A percentile compares a stretch with the other conserved stretches of the same genome.
These are phyloP conservation scores for Lecanosticta acicola DNA, from an alignment of 2,329 filamentous ascomycete genomes.

Conservation along the genomic window DNA sequence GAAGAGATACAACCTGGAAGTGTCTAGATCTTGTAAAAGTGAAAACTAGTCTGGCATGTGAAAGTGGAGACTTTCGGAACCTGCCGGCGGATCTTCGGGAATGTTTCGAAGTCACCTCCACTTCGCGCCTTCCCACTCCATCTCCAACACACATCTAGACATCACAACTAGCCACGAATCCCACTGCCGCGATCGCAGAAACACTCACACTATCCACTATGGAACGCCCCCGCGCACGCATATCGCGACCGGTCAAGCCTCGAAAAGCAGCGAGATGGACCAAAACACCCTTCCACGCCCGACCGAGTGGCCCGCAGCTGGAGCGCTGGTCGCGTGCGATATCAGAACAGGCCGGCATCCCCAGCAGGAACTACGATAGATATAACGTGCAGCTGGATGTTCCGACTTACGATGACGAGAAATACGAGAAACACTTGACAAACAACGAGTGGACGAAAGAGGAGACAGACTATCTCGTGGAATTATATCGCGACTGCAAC, in stretches of 20 bases:
- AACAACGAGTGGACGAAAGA: constrained; percentile 75
- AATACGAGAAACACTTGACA: constrained; percentile 71
- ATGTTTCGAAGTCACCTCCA: too few species aligned
- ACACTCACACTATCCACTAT: background rate
- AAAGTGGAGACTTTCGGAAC: too few species aligned
- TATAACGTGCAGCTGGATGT: constrained; percentile 78
- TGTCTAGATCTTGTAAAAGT: too few species aligned
- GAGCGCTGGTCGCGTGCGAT: constrained; percentile 11
- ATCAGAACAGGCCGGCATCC: constrained; percentile 3
- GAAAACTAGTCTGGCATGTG: too few species aligned
- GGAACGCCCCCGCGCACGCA: background rate
- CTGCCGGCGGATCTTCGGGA: too few species aligned
- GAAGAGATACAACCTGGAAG: too few species aligned
- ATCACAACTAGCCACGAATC: too few species aligned
- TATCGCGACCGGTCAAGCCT: background rate
- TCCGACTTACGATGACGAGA: constrained; percentile 77
- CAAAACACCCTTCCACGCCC: constrained; percentile 1
- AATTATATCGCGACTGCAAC: constrained; percentile 69
- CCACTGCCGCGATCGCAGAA: too few species aligned
- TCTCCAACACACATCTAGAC: too few species aligned
- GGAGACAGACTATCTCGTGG: constrained; percentile 88
- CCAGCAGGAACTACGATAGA: constrained; percentile 58
- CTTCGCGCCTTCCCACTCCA: too few species aligned
- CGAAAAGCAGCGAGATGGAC: constrained; percentile 17
- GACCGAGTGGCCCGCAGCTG: constrained; percentile 3